phyloP scores from a whole-genome alignment of 306 rosid genomes.

The Cicer chorassanicum region DNA sequence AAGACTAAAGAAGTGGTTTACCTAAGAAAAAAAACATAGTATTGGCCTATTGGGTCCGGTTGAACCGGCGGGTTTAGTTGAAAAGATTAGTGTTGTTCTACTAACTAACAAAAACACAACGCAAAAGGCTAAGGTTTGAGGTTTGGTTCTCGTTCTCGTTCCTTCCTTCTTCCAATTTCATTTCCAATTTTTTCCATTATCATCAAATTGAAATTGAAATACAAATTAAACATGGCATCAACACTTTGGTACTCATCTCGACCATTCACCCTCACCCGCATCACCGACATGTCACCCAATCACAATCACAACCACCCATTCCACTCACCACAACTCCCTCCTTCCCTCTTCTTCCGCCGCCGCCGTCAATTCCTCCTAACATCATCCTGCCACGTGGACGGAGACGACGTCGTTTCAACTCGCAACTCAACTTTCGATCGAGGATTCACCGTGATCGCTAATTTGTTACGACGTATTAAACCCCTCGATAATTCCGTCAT shows the following conservation, averaged over 20 bases:
- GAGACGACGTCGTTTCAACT: constrained; percentile 88
- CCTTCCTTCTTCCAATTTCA: background rate
- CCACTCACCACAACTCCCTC: constrained; percentile 45
- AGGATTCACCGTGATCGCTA: constrained; percentile 84
- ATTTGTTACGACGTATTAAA: constrained; percentile 80
- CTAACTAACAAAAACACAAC: too few species aligned
- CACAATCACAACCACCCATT: constrained; percentile 50
- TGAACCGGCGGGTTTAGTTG: too few species aligned
- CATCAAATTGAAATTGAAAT: background rate
- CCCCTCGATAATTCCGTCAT: constrained; percentile 84
- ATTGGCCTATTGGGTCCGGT: too few species aligned
- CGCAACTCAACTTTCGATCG: constrained; percentile 69
- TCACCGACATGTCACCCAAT: constrained; percentile 53
- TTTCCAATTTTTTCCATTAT: background rate
- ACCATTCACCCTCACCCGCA: constrained; percentile 63
- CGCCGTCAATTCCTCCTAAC: constrained; percentile 43
- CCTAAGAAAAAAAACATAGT: too few species aligned
- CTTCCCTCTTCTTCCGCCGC: constrained; percentile 20
- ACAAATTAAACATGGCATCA: constrained; percentile 52
- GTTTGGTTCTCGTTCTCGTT: background rate
- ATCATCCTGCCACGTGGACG: constrained; percentile 66
- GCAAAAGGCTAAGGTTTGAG: too few species aligned
- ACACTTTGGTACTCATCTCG: constrained; percentile 55
- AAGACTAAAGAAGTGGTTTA: too few species aligned
- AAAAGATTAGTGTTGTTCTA: too few species aligned